These are phyloP conservation scores for Taphrina betulina DNA, from an alignment of 1,139 yeast species.

Conservation along the genomic window DNA sequence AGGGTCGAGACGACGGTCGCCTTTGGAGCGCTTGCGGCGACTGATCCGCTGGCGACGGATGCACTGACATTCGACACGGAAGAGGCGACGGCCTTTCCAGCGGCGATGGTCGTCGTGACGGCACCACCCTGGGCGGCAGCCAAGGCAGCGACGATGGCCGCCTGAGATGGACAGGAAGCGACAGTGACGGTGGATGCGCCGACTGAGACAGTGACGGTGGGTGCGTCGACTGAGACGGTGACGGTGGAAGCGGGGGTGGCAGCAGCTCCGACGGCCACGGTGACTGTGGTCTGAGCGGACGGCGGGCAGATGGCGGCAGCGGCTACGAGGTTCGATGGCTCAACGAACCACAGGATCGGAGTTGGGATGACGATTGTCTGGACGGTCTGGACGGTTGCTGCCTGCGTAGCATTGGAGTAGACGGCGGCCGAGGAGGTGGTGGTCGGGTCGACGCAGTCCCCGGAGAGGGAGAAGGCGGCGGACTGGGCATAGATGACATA, in stretches of 20 bases:
- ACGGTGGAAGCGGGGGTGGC: conserved; percentile 10
- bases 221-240: background rate
- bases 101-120: background rate
- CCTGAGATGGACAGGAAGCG: conserved; percentile 17
- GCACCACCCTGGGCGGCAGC: conserved; percentile 13
- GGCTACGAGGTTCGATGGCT: conserved; percentile 13
- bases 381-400: conserved; percentile 3
- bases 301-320: conserved; percentile 27
- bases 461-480: conserved; percentile 24
- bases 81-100: conserved; percentile 3
- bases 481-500: conserved; percentile 35
- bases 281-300: conserved; percentile 21
- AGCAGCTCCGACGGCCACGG: conserved; percentile 26
- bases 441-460: conserved; percentile 27
- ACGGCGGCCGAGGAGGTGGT: conserved; percentile 7
- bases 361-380: conserved; percentile 16
- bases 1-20: conserved; percentile 6
- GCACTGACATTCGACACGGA: background rate
- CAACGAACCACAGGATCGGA: conserved; percentile 29
- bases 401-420: conserved; percentile 20
- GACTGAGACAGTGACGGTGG: conserved; percentile 1
- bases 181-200: conserved; percentile 16
- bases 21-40: conserved; percentile 1
- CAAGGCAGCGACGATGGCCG: conserved; percentile 22
- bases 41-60: background rate